Evolutionary conservation across 352 stramenopile genomes (phyloP).

Genomic region (Phytophthora megakarya): DNA sequence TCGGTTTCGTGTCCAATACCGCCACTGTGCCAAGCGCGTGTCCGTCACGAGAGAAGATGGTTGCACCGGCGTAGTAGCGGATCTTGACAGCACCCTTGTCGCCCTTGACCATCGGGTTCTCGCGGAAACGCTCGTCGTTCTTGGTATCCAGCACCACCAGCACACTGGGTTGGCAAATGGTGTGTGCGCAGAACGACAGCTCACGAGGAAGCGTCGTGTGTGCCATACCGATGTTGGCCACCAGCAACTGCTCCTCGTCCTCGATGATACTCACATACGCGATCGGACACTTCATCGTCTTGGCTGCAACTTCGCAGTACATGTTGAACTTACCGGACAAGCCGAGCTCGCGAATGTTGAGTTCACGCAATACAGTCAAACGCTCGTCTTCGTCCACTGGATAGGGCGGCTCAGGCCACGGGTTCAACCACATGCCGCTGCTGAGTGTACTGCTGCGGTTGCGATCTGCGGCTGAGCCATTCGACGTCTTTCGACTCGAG

Average conservation of each 20-base stretch:
- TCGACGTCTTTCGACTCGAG: slow-evolving; percentile 68
- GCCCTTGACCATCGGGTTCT: slow-evolving; percentile 89
- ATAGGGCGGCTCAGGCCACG: slow-evolving; percentile 84
- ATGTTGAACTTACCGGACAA: slow-evolving; percentile 86
- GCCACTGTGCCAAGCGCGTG: slow-evolving; percentile 84
- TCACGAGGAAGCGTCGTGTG: slow-evolving; percentile 80
- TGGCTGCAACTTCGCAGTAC: slow-evolving; percentile 86
- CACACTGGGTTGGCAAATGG: slow-evolving; percentile 80
- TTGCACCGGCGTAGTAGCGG: slow-evolving; percentile 85
- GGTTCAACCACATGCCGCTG: slow-evolving; percentile 73
- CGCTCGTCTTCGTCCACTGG: slow-evolving; percentile 82
- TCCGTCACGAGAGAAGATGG: slow-evolving; percentile 81
- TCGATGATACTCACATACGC: slow-evolving; percentile 88
- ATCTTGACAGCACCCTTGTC: slow-evolving; percentile 87
- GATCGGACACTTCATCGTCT: slow-evolving; percentile 90
- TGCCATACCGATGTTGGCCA: slow-evolving; percentile 87
- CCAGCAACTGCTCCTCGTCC: slow-evolving; percentile 81
- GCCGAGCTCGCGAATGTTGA: slow-evolving; percentile 80
- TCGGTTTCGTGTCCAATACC: slow-evolving; percentile 82
- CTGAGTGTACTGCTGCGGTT: slow-evolving; percentile 63
- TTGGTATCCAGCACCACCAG: slow-evolving; percentile 87
- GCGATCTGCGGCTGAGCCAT: slow-evolving; percentile 38
- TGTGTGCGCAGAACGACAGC: slow-evolving; percentile 87
- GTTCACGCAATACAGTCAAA: slow-evolving; percentile 66
- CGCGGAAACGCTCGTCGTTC: slow-evolving; percentile 82